Conservation (phyloP, 208 protist species). For the Trypanosomatidae sp. region DNA sequence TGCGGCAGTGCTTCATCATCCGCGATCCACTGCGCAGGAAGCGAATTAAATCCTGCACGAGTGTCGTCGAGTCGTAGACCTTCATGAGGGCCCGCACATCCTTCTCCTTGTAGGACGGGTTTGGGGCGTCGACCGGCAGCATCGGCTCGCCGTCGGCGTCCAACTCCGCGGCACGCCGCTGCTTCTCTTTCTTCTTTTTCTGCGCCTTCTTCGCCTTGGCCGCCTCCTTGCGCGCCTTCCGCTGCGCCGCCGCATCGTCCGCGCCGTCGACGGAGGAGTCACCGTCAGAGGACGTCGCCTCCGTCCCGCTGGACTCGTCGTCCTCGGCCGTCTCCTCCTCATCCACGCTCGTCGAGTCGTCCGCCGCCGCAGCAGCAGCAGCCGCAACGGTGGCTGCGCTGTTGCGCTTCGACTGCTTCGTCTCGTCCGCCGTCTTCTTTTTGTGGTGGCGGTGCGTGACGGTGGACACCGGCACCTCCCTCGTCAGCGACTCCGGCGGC, state of each 20-base stretch:
- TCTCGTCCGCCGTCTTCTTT: no score
- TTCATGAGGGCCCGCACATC: conserved; percentile 74
- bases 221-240: no score
- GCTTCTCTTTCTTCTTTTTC: neutral
- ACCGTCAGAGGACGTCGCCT: conserved; percentile 12
- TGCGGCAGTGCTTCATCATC: conserved; percentile 92
- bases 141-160: no score
- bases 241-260: no score
- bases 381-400: neutral
- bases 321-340: no score
- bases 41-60: conserved; percentile 82
- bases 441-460: neutral
- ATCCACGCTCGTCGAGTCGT: no score
- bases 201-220: conserved; percentile 2
- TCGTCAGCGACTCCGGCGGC: neutral
- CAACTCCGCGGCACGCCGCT: no score
- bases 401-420: no score
- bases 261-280: no score
- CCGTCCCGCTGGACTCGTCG: conserved; percentile 27
- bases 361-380: no score
- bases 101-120: conserved; percentile 33
- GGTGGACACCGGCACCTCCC: neutral
- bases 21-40: conserved; percentile 82
- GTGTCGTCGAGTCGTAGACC: conserved; percentile 85
- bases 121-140: conserved; percentile 16